Percentiles rank a stretch among this genome's conserved stretches.
Conservation (phyloP, 2,329 filamentous ascomycete species). For the Triangularia verruculosa region DNA sequence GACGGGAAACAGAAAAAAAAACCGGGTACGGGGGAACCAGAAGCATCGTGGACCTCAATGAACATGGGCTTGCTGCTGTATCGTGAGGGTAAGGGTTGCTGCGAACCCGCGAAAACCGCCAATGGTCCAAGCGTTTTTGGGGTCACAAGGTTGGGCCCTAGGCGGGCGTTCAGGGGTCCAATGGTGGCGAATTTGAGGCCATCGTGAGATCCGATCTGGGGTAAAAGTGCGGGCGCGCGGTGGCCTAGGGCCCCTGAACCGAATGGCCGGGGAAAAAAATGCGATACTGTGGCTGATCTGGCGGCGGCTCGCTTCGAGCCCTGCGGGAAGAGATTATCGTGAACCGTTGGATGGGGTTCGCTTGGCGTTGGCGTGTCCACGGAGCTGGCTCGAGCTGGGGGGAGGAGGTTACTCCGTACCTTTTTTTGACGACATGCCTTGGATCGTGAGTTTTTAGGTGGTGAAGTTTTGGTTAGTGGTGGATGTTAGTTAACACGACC, state of each 20-base stretch:
- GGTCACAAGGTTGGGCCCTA: not conserved
- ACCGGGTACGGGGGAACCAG: not conserved
- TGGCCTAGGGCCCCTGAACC: not conserved
- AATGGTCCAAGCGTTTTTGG: constrained; percentile 21
- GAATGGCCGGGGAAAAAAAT: constrained; percentile 11
- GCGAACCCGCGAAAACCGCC: not conserved
- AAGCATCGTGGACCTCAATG: not conserved
- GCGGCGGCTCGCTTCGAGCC: constrained; percentile 9
- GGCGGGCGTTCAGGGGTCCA: not conserved
- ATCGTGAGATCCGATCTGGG: constrained; percentile 28
- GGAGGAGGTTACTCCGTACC: not conserved
- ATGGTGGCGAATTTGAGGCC: constrained; percentile 24
- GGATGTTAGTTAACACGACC: not conserved
- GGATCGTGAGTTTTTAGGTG: constrained; percentile 4
- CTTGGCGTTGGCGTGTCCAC: constrained; percentile 4
- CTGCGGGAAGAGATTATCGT: constrained; percentile 15
- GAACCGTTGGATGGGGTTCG: constrained; percentile 8
- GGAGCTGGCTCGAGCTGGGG: not conserved
- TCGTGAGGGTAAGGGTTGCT: not conserved
- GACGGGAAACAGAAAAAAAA: no score
- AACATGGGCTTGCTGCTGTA: not conserved
- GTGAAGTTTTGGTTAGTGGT: not conserved
- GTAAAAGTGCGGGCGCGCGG: constrained; percentile 8
- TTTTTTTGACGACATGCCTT: constrained; percentile 9
- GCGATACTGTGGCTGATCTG: constrained; percentile 5